Conservation (phyloP, 768 basidiomycete genomes). For the Thelephora aurantiotincta region DNA sequence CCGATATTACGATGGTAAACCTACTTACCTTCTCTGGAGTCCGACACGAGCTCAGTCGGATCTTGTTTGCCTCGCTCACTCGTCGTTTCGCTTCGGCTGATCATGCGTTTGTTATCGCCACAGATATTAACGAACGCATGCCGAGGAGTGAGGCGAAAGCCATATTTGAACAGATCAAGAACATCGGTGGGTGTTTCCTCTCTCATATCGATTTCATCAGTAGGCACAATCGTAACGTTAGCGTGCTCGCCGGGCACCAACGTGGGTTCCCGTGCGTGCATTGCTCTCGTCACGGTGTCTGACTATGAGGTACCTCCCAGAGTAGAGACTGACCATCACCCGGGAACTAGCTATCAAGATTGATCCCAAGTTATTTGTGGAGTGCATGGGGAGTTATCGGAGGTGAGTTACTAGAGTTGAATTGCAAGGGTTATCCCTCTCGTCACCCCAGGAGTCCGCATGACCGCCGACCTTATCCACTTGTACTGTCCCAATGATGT, state of each 20-base stretch:
- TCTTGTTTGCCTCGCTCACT: background rate
- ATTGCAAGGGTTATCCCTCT: too few species aligned
- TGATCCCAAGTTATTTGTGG: conserved; percentile 57
- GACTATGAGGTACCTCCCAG: background rate
- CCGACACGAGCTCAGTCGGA: background rate
- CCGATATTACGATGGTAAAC: conserved; percentile 49
- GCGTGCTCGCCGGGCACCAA: background rate
- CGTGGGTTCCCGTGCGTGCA: background rate
- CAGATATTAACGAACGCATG: conserved; percentile 79
- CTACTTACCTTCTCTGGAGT: conserved; percentile 5
- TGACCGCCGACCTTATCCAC: background rate
- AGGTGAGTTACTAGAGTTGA: conserved; percentile 23
- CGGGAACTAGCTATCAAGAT: conserved; percentile 42
- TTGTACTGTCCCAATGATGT: background rate
- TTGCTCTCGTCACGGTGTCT: background rate
- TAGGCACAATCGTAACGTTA: too few species aligned
- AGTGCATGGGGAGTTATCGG: conserved; percentile 89
- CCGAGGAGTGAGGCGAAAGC: conserved; percentile 65
- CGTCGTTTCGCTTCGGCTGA: background rate
- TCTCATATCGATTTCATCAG: too few species aligned
- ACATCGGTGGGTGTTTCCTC: conserved; percentile 35
- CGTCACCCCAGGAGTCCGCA: background rate
- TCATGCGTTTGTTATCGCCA: background rate
- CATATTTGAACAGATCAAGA: conserved; percentile 61
- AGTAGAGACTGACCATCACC: too few species aligned